Percentiles rank a stretch among this genome's conserved stretches.
These are phyloP conservation scores for Ogataea corticis DNA, from an alignment of 805 yeast genomes.

Conservation along the genomic window DNA sequence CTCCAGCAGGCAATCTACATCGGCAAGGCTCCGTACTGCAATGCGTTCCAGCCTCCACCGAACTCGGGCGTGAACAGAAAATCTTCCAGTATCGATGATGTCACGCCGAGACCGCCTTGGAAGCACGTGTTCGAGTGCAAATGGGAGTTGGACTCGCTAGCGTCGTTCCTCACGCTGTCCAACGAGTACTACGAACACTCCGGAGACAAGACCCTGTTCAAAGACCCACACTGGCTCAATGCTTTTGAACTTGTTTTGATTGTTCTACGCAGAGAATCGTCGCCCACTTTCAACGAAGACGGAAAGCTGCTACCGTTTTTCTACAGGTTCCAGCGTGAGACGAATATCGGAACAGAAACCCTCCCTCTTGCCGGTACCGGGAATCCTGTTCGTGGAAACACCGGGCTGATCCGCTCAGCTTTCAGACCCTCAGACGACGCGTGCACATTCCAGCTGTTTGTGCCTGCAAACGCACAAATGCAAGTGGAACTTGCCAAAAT, in stretches of 20 bases:
- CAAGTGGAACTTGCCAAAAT: slow-evolving; percentile 55
- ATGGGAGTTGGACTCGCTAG: slow-evolving; percentile 84
- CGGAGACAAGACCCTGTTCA: slow-evolving; percentile 47
- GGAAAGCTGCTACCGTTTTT: slow-evolving; percentile 51
- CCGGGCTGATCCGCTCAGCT: slow-evolving; percentile 77
- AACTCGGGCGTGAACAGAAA: slow-evolving; percentile 49
- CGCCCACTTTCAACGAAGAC: slow-evolving; percentile 55
- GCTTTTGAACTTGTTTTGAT: slow-evolving; percentile 55
- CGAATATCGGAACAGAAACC: slow-evolving; percentile 79
- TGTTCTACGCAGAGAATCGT: slow-evolving; percentile 59
- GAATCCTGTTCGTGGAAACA: slow-evolving; percentile 71
- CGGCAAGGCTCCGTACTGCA: slow-evolving; percentile 72
- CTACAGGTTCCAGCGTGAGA: slow-evolving; percentile 72
- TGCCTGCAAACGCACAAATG: slow-evolving; percentile 84
- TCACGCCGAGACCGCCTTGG: slow-evolving; percentile 72
- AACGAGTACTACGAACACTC: slow-evolving; percentile 67
- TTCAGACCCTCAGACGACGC: slow-evolving; percentile 91
- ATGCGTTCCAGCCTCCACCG: slow-evolving; percentile 87
- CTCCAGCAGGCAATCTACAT: slow-evolving; percentile 73
- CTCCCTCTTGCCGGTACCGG: slow-evolving; percentile 78
- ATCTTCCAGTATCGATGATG: slow-evolving; percentile 59
- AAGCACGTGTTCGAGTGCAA: slow-evolving; percentile 80
- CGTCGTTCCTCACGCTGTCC: slow-evolving; percentile 73
- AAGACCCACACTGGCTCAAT: slow-evolving; percentile 52
- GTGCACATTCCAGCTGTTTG: slow-evolving; percentile 71